Conservation (phyloP, 2,329 filamentous ascomycete species). For the Aspergillus floridensis region DNA sequence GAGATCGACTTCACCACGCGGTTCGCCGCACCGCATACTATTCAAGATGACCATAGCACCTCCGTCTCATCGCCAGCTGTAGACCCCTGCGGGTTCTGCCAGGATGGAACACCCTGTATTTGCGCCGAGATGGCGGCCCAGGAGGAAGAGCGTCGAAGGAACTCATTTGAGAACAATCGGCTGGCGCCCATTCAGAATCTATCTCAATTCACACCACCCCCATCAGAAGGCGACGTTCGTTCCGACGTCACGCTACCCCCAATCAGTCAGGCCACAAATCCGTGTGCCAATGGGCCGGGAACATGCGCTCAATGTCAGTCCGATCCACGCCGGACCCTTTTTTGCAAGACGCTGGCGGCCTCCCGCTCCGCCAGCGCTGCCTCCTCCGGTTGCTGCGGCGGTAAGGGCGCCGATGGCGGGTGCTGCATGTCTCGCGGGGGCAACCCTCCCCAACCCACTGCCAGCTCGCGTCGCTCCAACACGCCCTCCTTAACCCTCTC, state of each 20-base stretch:
- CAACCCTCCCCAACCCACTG: slow-evolving; percentile 25
- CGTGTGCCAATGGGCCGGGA: slow-evolving; percentile 67
- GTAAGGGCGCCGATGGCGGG: slow-evolving; percentile 57
- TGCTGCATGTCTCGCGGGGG: slow-evolving; percentile 55
- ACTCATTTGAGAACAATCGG: slow-evolving; percentile 40
- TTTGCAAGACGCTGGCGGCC: slow-evolving; percentile 77
- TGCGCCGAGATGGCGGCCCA: slow-evolving; percentile 66
- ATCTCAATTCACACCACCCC: slow-evolving; percentile 52
- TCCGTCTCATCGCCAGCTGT: slow-evolving; percentile 42
- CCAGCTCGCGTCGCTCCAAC: slow-evolving; percentile 30
- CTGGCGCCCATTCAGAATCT: slow-evolving; percentile 48
- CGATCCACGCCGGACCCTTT: slow-evolving; percentile 76
- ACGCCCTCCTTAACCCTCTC: slow-evolving; percentile 58
- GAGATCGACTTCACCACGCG: slow-evolving; percentile 74
- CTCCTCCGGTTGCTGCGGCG: slow-evolving; percentile 58
- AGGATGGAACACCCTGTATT: slow-evolving; percentile 76
- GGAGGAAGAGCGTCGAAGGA: slow-evolving; percentile 42
- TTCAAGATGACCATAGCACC: slow-evolving; percentile 22
- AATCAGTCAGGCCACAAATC: slow-evolving; percentile 38
- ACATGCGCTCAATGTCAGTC: slow-evolving; percentile 75
- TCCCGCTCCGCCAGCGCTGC: slow-evolving; percentile 42
- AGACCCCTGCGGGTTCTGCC: slow-evolving; percentile 79
- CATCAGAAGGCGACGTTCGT: slow-evolving; percentile 57
- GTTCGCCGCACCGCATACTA: slow-evolving; percentile 50
- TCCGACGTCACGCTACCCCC: slow-evolving; percentile 48